Percentiles rank a stretch among this genome's conserved stretches.
Conservation (phyloP, 257 asterid species). For the Petrea volubilis region DNA sequence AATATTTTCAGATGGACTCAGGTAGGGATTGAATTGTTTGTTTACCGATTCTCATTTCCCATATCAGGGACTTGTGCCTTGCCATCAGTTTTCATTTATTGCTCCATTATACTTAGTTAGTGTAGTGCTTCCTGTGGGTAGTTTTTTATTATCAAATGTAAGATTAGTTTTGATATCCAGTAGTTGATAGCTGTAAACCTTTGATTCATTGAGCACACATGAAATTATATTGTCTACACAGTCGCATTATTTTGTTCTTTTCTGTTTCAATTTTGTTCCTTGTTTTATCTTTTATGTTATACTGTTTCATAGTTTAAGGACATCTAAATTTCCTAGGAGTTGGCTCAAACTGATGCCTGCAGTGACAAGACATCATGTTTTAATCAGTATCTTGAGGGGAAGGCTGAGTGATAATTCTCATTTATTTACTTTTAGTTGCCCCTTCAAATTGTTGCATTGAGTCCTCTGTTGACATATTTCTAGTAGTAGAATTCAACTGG, state of each 20-base stretch:
- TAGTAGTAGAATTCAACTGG: background rate
- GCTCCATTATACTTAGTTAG: background rate
- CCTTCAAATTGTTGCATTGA: conserved; percentile 9
- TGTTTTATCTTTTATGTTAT: background rate
- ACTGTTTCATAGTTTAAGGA: background rate
- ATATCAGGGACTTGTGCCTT: background rate
- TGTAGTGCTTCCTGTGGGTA: background rate
- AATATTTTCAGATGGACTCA: conserved; percentile 5
- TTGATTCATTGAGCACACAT: background rate
- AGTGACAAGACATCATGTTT: background rate
- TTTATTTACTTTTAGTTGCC: background rate
- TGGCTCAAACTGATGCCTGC: background rate
- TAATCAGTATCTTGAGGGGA: background rate
- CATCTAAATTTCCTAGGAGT: background rate
- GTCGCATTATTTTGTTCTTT: background rate
- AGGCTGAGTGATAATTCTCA: background rate
- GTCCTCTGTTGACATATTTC: conserved; percentile 13
- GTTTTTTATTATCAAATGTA: background rate
- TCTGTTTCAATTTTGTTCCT: conserved; percentile 4
- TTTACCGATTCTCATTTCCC: background rate
- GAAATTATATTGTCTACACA: background rate
- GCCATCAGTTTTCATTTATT: background rate
- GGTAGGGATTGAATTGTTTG: too few species aligned
- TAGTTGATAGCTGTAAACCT: background rate
- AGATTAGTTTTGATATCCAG: background rate